Evolutionary conservation across 1,284 basidiomycete genomes (phyloP).

Genomic region (Malassezia psittaci): DNA sequence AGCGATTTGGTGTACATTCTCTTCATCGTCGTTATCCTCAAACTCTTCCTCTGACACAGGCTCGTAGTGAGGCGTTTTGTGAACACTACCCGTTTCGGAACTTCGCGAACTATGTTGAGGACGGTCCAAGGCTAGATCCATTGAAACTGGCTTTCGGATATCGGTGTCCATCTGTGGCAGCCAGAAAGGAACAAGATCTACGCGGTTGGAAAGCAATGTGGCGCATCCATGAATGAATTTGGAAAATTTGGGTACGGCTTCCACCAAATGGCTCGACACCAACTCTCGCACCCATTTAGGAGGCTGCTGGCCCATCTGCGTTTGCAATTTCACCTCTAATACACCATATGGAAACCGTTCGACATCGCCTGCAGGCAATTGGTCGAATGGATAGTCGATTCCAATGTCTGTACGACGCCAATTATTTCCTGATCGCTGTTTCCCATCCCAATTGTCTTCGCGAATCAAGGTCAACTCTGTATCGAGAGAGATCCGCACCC

Average conservation of each 20-base stretch:
- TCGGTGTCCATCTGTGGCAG: slow-evolving; percentile 73
- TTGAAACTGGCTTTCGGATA: slow-evolving; percentile 29
- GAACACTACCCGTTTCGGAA: slow-evolving; percentile 29
- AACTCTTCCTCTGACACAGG: slow-evolving; percentile 46
- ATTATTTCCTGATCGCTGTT: slow-evolving; percentile 66
- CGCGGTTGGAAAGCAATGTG: slow-evolving; percentile 79
- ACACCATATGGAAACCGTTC: slow-evolving; percentile 92
- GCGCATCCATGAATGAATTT: slow-evolving; percentile 98
- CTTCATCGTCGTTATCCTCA: slow-evolving; percentile 32
- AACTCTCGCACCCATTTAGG: slow-evolving; percentile 93
- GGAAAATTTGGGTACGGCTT: slow-evolving; percentile 54
- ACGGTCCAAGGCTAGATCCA: slow-evolving; percentile 37
- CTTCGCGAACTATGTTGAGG: slow-evolving; percentile 30
- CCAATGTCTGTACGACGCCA: slow-evolving; percentile 92
- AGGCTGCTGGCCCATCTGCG: slow-evolving; percentile 88
- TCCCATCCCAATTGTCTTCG: slow-evolving; percentile 93
- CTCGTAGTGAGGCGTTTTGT: slow-evolving; percentile 33
- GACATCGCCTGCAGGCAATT: slow-evolving; percentile 62
- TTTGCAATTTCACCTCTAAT: slow-evolving; percentile 93
- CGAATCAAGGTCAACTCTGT: slow-evolving; percentile 87
- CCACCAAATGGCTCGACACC: slow-evolving; percentile 75
- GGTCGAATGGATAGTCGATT: slow-evolving; percentile 80
- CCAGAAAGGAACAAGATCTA: slow-evolving; percentile 98
- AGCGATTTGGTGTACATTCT: slow-evolving; percentile 20
- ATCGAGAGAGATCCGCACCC: slow-evolving; percentile 94